A percentile compares a stretch with the other conserved stretches of the same genome.
phyloP scores from a whole-genome alignment of 208 protist species.

The Endotrypanum monterogeii region DNA sequence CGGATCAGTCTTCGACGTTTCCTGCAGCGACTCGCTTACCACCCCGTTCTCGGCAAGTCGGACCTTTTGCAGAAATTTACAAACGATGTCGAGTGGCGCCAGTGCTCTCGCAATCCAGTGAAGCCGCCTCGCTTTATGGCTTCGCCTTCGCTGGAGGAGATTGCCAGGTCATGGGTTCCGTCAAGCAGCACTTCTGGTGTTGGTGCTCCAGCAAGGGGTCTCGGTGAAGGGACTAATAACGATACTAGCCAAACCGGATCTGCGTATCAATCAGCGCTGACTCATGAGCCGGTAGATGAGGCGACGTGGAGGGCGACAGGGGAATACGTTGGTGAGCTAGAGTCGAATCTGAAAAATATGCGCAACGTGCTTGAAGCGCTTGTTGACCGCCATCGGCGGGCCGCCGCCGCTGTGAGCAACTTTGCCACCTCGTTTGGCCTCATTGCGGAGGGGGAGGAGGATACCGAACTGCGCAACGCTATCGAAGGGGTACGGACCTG shows the following conservation, averaged over 20 bases:
- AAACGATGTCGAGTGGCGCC: constrained; percentile 74
- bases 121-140: constrained; percentile 38
- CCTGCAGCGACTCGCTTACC: constrained; percentile 72
- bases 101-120: constrained; percentile 43
- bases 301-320: constrained; percentile 29
- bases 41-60: constrained; percentile 59
- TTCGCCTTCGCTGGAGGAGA: constrained; percentile 32
- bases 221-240: background rate
- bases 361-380: constrained; percentile 30
- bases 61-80: constrained; percentile 76
- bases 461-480: constrained; percentile 46
- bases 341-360: constrained; percentile 32
- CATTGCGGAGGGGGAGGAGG: constrained; percentile 54
- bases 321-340: constrained; percentile 32
- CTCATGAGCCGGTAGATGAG: constrained; percentile 31
- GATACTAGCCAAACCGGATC: constrained; percentile 18
- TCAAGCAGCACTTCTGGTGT: background rate
- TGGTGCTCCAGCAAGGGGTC: background rate
- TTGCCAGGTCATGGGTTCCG: constrained; percentile 23
- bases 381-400: constrained; percentile 29
- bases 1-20: constrained; percentile 77
- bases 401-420: constrained; percentile 27
- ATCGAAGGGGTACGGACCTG: constrained; percentile 62
- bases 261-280: constrained; percentile 29
- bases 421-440: constrained; percentile 33